Conservation (phyloP, 306 rosid species). For the Bauhinia variegata region DNA sequence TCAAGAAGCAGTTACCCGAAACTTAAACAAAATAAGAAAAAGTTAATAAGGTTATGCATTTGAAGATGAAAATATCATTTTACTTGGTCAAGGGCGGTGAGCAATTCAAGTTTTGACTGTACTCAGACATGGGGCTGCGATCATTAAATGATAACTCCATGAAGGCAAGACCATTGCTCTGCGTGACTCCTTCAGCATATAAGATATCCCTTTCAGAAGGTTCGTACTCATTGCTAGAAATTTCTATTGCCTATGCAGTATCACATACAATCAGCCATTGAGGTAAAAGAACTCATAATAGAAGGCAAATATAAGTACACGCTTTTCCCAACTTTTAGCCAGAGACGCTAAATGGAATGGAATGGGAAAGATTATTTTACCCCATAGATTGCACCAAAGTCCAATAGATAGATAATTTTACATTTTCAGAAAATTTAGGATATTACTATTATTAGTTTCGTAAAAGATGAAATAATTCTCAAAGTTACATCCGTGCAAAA, state of each 20-base stretch:
- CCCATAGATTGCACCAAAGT: slow-evolving; percentile 4
- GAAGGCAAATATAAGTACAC: slow-evolving; percentile 21
- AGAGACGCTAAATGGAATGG: slow-evolving; percentile 5
- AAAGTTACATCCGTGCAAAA: slow-evolving; percentile 18
- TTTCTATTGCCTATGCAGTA: slow-evolving; percentile 72
- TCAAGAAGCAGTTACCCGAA: slow-evolving; percentile 30
- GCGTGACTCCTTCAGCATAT: slow-evolving; percentile 90
- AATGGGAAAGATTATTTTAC: not conserved
- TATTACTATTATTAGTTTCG: too few relatives aligned
- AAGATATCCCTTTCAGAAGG: slow-evolving; percentile 80
- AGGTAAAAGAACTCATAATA: slow-evolving; percentile 11
- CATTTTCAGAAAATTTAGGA: too few relatives aligned
- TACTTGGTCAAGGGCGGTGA: slow-evolving; percentile 73
- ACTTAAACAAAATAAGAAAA: slow-evolving; percentile 27
- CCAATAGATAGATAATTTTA: not conserved
- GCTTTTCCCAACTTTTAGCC: slow-evolving; percentile 13
- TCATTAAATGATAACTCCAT: slow-evolving; percentile 88
- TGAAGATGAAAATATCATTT: slow-evolving; percentile 30
- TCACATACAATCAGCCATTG: slow-evolving; percentile 19
- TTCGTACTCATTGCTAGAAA: slow-evolving; percentile 92
- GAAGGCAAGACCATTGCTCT: slow-evolving; percentile 80
- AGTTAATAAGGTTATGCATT: not conserved
- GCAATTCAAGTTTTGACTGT: slow-evolving; percentile 64
- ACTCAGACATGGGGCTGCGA: slow-evolving; percentile 82
- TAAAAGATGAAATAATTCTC: not conserved